Conservation (phyloP, 1,284 basidiomycete genomes). For the Apiotrichum gamsii region DNA sequence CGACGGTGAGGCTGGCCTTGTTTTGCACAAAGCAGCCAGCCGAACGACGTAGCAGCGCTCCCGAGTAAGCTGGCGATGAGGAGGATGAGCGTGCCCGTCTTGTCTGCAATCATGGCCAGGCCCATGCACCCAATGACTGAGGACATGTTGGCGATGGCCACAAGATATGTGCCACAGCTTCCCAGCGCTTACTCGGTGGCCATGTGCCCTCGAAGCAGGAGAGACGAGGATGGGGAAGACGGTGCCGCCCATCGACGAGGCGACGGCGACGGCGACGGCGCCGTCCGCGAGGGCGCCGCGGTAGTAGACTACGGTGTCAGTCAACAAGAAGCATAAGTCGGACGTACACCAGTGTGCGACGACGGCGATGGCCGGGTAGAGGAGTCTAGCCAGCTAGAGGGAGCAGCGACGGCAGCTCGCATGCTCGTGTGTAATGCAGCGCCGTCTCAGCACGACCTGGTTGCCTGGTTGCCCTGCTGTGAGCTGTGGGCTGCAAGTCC, state of each 20-base stretch:
- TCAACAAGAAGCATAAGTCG: too few relatives aligned
- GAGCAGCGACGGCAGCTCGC: too few relatives aligned
- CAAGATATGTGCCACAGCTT: slow-evolving; percentile 15
- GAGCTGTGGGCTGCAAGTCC: too few relatives aligned
- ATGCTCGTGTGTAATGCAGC: too few relatives aligned
- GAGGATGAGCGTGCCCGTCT: slow-evolving; percentile 17
- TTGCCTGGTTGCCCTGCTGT: too few relatives aligned
- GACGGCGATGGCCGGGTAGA: slow-evolving; percentile 51
- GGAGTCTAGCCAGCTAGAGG: too few relatives aligned
- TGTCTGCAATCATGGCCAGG: slow-evolving; percentile 18
- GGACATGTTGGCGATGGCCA: slow-evolving; percentile 20
- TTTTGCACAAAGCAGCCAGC: slow-evolving; percentile 22
- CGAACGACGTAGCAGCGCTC: slow-evolving; percentile 19
- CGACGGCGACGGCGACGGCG: slow-evolving; percentile 18
- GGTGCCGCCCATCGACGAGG: slow-evolving; percentile 44
- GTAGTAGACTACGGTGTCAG: slow-evolving; percentile 16
- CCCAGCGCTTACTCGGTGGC: slow-evolving; percentile 14
- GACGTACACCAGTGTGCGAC: slow-evolving; percentile 51
- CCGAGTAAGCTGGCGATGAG: slow-evolving; percentile 17
- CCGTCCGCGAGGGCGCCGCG: slow-evolving; percentile 24
- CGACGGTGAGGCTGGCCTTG: slow-evolving; percentile 14
- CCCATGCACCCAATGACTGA: slow-evolving; percentile 15
- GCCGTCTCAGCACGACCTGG: too few relatives aligned
- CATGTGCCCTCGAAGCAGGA: slow-evolving; percentile 17
- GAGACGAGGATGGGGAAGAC: slow-evolving; percentile 50